Conservation (phyloP, 768 basidiomycete genomes). For the Lentinula sp. region DNA sequence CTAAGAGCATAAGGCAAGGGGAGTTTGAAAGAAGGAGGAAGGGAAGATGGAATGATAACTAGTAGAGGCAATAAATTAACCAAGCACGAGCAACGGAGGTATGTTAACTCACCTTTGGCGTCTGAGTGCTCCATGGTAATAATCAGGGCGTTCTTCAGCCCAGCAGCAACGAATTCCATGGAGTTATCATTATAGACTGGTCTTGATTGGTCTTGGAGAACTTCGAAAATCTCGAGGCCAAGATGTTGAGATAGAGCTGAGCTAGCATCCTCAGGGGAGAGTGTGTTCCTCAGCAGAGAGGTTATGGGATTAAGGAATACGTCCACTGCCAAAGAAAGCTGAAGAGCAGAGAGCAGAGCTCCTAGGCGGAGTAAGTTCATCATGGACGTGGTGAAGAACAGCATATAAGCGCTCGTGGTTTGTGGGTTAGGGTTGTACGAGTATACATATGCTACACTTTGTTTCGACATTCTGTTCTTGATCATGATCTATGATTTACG, state of each 20-base stretch:
- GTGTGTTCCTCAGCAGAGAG: constrained; percentile 26
- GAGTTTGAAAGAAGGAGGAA: constrained; percentile 44
- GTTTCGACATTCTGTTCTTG: neutral
- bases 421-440: neutral
- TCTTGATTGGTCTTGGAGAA: constrained; percentile 29
- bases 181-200: constrained; percentile 22
- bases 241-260: constrained; percentile 63
- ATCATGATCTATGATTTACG: neutral
- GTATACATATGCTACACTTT: neutral
- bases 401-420: neutral
- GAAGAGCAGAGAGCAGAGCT: constrained; percentile 25
- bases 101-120: constrained; percentile 39
- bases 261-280: constrained; percentile 50
- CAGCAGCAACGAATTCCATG: constrained; percentile 52
- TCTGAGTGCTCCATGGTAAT: constrained; percentile 52
- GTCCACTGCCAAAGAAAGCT: constrained; percentile 42
- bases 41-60: constrained; percentile 55
- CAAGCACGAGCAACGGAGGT: neutral
- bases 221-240: constrained; percentile 63
- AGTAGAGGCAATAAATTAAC: constrained; percentile 5
- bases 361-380: constrained; percentile 4
- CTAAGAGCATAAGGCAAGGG: constrained; percentile 22
- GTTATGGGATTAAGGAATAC: constrained; percentile 54
- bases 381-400: neutral
- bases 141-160: constrained; percentile 42